Percentiles rank a stretch among this genome's conserved stretches.
Evolutionary conservation across 1,139 yeast genomes (phyloP).

Genomic region (Yamadazyma epiphylla): DNA sequence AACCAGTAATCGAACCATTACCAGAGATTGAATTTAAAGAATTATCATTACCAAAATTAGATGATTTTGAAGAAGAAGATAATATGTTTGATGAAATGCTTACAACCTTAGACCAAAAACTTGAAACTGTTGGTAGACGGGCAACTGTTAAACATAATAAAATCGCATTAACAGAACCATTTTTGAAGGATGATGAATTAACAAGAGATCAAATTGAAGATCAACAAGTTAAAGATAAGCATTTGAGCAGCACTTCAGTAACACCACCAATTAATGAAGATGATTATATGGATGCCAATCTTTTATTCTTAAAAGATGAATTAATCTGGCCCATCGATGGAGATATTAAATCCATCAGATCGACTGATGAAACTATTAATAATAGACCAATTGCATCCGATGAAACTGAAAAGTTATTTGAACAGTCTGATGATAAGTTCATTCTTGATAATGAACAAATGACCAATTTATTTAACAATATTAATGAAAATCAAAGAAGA

Average conservation of each 20-base stretch:
- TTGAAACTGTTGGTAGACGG: constrained; percentile 18
- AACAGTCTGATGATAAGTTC: constrained; percentile 15
- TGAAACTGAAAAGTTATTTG: constrained; percentile 7
- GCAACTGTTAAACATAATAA: constrained; percentile 11
- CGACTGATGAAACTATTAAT: constrained; percentile 5
- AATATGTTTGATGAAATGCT: constrained; percentile 33
- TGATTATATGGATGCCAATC: constrained; percentile 33
- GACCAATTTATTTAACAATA: constrained; percentile 23
- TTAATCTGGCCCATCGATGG: constrained; percentile 27
- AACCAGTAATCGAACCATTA: constrained; percentile 2
- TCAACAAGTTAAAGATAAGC: constrained; percentile 32
- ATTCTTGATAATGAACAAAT: constrained; percentile 28
- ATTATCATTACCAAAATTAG: constrained; percentile 21
- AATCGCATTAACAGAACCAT: constrained; percentile 24
- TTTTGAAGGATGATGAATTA: constrained; percentile 43
- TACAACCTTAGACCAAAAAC: constrained; percentile 23
- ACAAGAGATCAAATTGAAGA: constrained; percentile 41
- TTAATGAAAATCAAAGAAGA: constrained; percentile 25
- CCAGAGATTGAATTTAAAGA: constrained; percentile 8
- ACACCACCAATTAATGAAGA: constrained; percentile 9
- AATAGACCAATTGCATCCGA: constrained; percentile 2
- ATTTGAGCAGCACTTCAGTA: constrained; percentile 3
- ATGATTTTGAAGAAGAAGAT: constrained; percentile 29
- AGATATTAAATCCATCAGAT: constrained; percentile 12
- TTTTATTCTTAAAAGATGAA: constrained; percentile 29